These are phyloP conservation scores for Phaeotremella skinneri DNA, from an alignment of 768 basidiomycete species.

Conservation along the genomic window DNA sequence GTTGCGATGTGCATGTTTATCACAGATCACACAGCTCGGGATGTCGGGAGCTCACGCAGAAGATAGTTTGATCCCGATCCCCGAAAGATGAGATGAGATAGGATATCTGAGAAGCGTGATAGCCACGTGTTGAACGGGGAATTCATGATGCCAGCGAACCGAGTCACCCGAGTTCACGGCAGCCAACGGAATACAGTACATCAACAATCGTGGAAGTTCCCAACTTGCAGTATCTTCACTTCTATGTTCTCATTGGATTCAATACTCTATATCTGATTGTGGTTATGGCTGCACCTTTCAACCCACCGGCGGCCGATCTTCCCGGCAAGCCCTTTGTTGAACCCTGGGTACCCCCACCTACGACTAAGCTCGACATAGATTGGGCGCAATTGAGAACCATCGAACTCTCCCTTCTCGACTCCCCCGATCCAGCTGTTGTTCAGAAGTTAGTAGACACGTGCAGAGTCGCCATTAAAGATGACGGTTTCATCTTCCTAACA, in stretches of 20 bases:
- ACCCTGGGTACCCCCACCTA: slow-evolving; percentile 16
- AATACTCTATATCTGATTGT: too few species aligned
- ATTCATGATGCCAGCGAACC: too few species aligned
- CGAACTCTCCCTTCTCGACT: slow-evolving; percentile 30
- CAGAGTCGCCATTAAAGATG: slow-evolving; percentile 26
- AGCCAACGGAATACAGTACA: too few species aligned
- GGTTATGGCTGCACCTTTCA: slow-evolving; percentile 26
- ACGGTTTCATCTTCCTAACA: slow-evolving; percentile 34
- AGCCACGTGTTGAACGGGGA: neutral
- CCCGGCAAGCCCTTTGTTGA: slow-evolving; percentile 21
- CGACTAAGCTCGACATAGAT: slow-evolving; percentile 11
- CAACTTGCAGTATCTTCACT: too few species aligned
- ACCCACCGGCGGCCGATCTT: slow-evolving; percentile 22
- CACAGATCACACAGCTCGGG: too few species aligned
- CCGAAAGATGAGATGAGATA: neutral
- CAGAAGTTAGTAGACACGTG: slow-evolving; percentile 22
- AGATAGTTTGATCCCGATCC: too few species aligned
- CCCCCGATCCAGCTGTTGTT: slow-evolving; percentile 14
- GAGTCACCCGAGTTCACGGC: too few species aligned
- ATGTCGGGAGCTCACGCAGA: too few species aligned
- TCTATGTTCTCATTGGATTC: too few species aligned
- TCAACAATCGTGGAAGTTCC: too few species aligned
- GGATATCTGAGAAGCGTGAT: neutral
- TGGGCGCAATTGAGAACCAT: slow-evolving; percentile 31
- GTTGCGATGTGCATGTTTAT: too few species aligned